Percentiles rank a stretch among this genome's conserved stretches.
These are phyloP conservation scores for Lasiodiplodia hormozganensis DNA, from an alignment of 2,329 filamentous ascomycete genomes.

Conservation along the genomic window DNA sequence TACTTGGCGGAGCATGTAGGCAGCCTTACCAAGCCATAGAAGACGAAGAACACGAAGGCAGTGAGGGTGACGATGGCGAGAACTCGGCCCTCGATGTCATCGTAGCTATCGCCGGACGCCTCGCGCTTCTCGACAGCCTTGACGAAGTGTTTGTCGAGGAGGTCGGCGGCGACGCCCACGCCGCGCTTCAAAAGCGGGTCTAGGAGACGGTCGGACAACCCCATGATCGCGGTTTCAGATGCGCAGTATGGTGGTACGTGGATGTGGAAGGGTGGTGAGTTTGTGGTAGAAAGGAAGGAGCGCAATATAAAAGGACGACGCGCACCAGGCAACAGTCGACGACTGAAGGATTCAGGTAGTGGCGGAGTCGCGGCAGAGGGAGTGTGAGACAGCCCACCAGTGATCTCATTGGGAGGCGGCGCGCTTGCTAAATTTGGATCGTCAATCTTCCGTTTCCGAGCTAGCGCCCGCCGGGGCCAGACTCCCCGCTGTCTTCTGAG, in stretches of 20 bases:
- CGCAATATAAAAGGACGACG: not conserved
- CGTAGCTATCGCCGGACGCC: constrained; percentile 32
- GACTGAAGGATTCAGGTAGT: not conserved
- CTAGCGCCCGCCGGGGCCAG: not conserved
- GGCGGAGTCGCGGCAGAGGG: constrained; percentile 20
- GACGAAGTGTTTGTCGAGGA: constrained; percentile 6
- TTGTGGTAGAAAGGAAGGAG: constrained; percentile 3
- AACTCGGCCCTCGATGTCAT: constrained; percentile 43
- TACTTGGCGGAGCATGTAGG: not conserved
- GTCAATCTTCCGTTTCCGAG: not conserved
- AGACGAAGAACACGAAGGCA: constrained; percentile 49
- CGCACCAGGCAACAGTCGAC: constrained; percentile 21
- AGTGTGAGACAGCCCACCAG: not conserved
- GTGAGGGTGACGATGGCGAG: constrained; percentile 42
- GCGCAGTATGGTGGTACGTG: constrained; percentile 10
- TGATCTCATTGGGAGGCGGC: constrained; percentile 17
- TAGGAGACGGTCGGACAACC: constrained; percentile 32
- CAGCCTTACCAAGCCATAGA: constrained; percentile 49
- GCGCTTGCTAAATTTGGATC: constrained; percentile 17
- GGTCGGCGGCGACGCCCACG: constrained; percentile 29
- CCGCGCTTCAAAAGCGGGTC: constrained; percentile 42
- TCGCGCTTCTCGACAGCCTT: constrained; percentile 28
- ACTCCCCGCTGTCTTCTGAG: not conserved
- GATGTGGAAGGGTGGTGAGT: not conserved
- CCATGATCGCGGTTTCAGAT: constrained; percentile 31